Percentiles rank a stretch among this genome's conserved stretches.
Conservation (phyloP, 1,284 basidiomycete species). For the Jaminaea rosea region DNA sequence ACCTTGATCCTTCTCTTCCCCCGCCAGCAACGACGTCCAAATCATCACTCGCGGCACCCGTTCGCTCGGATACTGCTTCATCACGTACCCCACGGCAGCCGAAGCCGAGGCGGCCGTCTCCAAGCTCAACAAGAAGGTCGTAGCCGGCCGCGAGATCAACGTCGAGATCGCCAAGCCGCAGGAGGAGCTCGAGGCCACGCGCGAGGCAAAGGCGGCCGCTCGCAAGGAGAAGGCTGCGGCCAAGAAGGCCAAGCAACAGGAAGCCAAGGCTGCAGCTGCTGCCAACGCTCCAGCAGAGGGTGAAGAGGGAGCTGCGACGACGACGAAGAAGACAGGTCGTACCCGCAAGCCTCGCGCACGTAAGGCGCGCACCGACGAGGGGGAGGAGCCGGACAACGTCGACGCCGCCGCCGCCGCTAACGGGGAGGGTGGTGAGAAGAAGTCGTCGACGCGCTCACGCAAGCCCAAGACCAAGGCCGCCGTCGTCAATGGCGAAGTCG, state of each 20-base stretch:
- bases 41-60: conserved; percentile 43
- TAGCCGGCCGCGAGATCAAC: conserved; percentile 39
- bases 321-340: conserved; percentile 8
- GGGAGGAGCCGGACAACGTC: conserved; percentile 29
- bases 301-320: neutral
- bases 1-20: neutral
- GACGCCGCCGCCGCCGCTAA: conserved; percentile 11
- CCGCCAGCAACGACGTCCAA: conserved; percentile 25
- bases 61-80: conserved; percentile 41
- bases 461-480: conserved; percentile 24
- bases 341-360: conserved; percentile 14
- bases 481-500: conserved; percentile 16
- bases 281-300: too few species aligned
- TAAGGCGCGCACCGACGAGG: conserved; percentile 30
- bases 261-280: neutral
- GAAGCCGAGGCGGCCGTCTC: conserved; percentile 34
- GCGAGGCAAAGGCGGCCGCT: neutral
- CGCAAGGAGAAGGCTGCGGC: neutral
- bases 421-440: conserved; percentile 12
- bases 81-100: conserved; percentile 33
- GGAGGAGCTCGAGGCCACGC: neutral
- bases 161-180: conserved; percentile 40
- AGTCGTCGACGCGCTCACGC: conserved; percentile 5
- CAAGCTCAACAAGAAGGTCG: conserved; percentile 35
- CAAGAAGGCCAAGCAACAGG: conserved; percentile 10